Conservation (phyloP, 106 monocot genomes). For the Phalaenopsis equestris region DNA sequence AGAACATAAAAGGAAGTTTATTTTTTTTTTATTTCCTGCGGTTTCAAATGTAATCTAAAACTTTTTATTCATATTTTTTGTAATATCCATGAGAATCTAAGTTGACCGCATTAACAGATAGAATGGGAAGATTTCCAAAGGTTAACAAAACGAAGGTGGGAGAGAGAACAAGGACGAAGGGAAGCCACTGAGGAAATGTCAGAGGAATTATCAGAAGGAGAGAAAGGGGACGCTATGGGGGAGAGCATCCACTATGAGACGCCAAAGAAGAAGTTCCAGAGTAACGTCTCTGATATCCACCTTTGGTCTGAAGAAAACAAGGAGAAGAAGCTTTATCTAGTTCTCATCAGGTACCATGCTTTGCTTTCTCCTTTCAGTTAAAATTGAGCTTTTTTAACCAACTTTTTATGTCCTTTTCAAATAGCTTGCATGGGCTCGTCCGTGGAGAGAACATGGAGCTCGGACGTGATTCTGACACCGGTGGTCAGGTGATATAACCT, state of each 20-base stretch:
- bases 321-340: constrained; percentile 77
- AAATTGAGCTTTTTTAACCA: neutral
- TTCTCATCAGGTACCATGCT: constrained; percentile 69
- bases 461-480: constrained; percentile 88
- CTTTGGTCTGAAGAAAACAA: constrained; percentile 84
- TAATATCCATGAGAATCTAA: neutral
- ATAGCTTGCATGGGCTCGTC: constrained; percentile 86
- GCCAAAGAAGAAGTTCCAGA: constrained; percentile 39
- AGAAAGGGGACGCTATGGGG: constrained; percentile 53
- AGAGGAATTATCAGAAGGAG: constrained; percentile 89
- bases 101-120: constrained; percentile 34
- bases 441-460: constrained; percentile 98
- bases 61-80: neutral
- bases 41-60: neutral
- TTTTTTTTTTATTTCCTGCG: neutral
- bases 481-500: constrained; percentile 55
- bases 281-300: constrained; percentile 55
- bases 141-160: constrained; percentile 42
- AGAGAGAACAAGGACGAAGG: constrained; percentile 67
- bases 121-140: constrained; percentile 76
- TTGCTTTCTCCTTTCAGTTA: neutral
- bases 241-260: constrained; percentile 43
- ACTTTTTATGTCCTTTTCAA: neutral
- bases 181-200: constrained; percentile 85
- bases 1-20: neutral